Evolutionary conservation across 176 grass and related monocot genomes (phyloP), one percentile per base, ranked within the genome.

Genomic region (Eragrostis nindensis): DNA sequence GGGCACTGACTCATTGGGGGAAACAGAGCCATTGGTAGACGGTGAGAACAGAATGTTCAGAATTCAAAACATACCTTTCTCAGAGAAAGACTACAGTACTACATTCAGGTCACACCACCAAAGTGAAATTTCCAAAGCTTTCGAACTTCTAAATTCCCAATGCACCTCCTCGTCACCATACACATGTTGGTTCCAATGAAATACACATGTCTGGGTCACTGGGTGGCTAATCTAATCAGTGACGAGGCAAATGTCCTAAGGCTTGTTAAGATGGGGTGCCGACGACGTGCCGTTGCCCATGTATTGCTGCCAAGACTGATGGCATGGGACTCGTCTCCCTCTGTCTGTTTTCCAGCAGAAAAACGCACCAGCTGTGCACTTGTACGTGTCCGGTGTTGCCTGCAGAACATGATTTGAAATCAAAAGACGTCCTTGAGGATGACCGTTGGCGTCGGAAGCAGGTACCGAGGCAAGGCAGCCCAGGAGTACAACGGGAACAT

Each of bases 361-460:
- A n/a, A 24, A 10, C 21, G 19, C 6, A 1, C n/a, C 22, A n/a
- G 21, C 54, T 21, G 19, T 54, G 6, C 52, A 24, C 22, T 3
- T 24, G 32, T 36, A 36, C 32, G 32, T 36, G 32, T 4, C 32
- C 4, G 32, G 32, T 36, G 32, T 36, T 4, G 32, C 32, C 32
- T 36, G 32, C 32, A 36, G 32, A 36, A 36, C 55, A 11, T 2
- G n/a, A 53, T 53, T 59, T 59, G n/a, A 59, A 59, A 59, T 59
- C 55, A 24, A 59, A 36, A 59, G 55, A 25, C 1, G 55, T 59
- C 24, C 55, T 11, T 59, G 1, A 36, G 8, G n/a, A 24, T 16
- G 62, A 66, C 62, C 62, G 62, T 66, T 66, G 62, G n/a, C n/a
- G n/a, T n/a, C n/a, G n/a, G 32, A 21, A 66, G 8, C 30, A 16